These are phyloP conservation scores for Veloporphyrellus conicus DNA, from an alignment of 1,284 basidiomycete genomes.

Conservation along the genomic window DNA sequence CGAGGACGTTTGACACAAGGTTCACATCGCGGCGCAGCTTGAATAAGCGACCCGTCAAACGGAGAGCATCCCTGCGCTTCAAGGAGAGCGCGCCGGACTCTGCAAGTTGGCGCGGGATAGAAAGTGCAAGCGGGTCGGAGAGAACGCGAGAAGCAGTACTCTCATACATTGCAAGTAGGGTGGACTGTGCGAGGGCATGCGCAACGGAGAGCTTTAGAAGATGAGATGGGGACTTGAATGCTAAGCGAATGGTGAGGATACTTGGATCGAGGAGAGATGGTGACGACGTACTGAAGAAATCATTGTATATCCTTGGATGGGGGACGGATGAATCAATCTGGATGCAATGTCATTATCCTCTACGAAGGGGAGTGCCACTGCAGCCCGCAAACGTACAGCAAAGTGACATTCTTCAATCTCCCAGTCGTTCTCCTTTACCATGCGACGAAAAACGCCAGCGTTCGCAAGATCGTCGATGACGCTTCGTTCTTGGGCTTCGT, in stretches of 20 bases:
- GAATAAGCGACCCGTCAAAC: slow-evolving; percentile 85
- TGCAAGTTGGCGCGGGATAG: slow-evolving; percentile 85
- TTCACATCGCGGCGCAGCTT: slow-evolving; percentile 88
- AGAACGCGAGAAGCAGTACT: slow-evolving; percentile 76
- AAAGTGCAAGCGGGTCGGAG: slow-evolving; percentile 68
- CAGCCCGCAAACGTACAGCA: slow-evolving; percentile 46
- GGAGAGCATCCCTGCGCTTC: slow-evolving; percentile 78
- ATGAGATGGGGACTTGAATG: slow-evolving; percentile 85
- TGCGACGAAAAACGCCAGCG: slow-evolving; percentile 62
- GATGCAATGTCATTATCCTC: background rate
- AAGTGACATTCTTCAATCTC: slow-evolving; percentile 90
- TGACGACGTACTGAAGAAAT: slow-evolving; percentile 74
- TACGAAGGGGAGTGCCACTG: background rate
- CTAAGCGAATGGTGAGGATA: slow-evolving; percentile 36
- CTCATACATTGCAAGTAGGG: slow-evolving; percentile 87
- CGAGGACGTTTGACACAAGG: slow-evolving; percentile 88
- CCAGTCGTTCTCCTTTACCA: slow-evolving; percentile 69
- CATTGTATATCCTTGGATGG: slow-evolving; percentile 85
- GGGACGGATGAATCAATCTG: slow-evolving; percentile 84
- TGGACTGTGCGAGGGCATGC: slow-evolving; percentile 92
- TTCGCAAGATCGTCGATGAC: slow-evolving; percentile 80
- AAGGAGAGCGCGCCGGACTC: slow-evolving; percentile 75
- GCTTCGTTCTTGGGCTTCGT: slow-evolving; percentile 69
- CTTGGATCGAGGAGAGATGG: background rate
- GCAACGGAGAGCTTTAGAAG: slow-evolving; percentile 86